Percentiles rank a stretch among this genome's conserved stretches.
Conservation (phyloP, 2,329 filamentous ascomycete genomes). For the Chaetomium olivaceum region DNA sequence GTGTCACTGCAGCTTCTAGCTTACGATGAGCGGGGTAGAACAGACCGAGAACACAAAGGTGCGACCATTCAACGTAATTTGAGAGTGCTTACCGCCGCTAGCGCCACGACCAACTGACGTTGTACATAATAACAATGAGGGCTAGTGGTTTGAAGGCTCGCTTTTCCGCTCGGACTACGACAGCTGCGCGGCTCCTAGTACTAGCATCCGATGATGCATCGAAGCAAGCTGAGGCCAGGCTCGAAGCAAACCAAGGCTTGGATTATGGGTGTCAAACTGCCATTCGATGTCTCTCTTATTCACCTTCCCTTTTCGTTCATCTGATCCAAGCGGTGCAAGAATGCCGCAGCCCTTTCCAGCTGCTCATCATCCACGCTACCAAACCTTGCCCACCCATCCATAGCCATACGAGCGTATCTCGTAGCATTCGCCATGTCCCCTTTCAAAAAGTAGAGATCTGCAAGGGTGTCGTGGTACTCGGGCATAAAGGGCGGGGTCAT, state of each 20-base stretch:
- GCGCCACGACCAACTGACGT: neutral
- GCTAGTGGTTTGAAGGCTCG: neutral
- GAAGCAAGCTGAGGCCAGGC: neutral
- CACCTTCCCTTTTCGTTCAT: conserved; percentile 1
- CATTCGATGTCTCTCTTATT: neutral
- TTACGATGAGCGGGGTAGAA: neutral
- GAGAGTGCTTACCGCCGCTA: neutral
- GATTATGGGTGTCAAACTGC: neutral
- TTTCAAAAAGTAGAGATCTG: conserved; percentile 26
- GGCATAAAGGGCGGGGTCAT: conserved; percentile 24
- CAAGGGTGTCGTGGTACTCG: conserved; percentile 31
- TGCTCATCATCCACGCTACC: conserved; percentile 31
- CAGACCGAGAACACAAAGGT: neutral
- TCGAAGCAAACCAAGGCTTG: neutral
- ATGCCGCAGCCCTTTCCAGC: conserved; percentile 27
- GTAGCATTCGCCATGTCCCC: conserved; percentile 31
- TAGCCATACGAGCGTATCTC: conserved; percentile 31
- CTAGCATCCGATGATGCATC: neutral
- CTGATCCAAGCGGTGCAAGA: conserved; percentile 14
- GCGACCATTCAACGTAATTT: neutral
- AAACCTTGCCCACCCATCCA: conserved; percentile 32
- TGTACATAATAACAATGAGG: neutral
- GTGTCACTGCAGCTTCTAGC: neutral
- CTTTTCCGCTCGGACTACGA: neutral
- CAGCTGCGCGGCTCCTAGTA: neutral